These are phyloP conservation scores for Mycothermus thermophilus DNA, from an alignment of 495 filamentous ascomycete species.

Conservation along the genomic window DNA sequence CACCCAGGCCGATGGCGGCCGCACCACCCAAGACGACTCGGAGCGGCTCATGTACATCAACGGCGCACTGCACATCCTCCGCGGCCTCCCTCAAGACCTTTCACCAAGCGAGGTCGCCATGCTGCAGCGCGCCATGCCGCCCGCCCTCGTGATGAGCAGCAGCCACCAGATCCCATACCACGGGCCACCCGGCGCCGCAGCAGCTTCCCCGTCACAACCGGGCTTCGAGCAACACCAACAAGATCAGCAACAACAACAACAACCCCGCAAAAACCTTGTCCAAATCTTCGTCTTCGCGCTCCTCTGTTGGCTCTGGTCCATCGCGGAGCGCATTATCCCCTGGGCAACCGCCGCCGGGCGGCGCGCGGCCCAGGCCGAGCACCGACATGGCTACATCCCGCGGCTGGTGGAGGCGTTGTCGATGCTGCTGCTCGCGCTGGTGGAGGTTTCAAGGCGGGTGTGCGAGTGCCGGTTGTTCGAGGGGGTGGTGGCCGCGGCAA, in stretches of 20 bases:
- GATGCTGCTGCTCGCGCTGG: neutral
- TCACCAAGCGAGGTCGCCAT: conserved; percentile 31
- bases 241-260: neutral
- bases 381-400: neutral
- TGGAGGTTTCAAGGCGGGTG: neutral
- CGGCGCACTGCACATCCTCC: conserved; percentile 50
- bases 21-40: too few species aligned
- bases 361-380: neutral
- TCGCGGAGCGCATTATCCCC: conserved; percentile 5
- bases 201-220: neutral
- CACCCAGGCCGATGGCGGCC: neutral
- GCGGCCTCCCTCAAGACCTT: conserved; percentile 48
- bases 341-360: neutral
- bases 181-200: neutral
- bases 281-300: conserved; percentile 6
- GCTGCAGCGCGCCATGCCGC: conserved; percentile 35
- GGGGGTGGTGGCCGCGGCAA: neutral
- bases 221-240: neutral
- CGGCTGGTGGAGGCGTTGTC: neutral
- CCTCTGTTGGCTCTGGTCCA: conserved; percentile 3
- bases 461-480: conserved; percentile 2
- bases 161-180: too few species aligned
- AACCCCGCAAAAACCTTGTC: neutral
- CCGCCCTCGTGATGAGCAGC: too few species aligned
- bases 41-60: conserved; percentile 55